These are phyloP conservation scores for Fusarium anguioides DNA, from an alignment of 2,329 filamentous ascomycete species.

Conservation along the genomic window DNA sequence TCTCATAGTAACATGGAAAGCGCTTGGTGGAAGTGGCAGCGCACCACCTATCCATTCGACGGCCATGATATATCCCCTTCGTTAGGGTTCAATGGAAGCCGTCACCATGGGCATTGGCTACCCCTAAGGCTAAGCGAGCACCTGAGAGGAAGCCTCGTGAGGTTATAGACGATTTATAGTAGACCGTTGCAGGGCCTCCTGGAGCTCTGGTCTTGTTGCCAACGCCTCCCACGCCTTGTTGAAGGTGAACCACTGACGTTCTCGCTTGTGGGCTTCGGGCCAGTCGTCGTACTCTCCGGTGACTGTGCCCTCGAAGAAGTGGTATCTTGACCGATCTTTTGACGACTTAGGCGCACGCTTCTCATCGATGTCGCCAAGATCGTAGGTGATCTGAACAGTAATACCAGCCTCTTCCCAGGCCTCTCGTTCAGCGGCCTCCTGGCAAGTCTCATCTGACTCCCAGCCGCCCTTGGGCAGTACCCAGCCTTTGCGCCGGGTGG, in stretches of 20 bases:
- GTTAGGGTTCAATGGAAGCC: background rate
- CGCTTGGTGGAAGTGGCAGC: background rate
- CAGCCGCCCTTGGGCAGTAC: constrained; percentile 97
- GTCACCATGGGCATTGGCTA: background rate
- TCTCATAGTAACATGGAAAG: constrained; percentile 22
- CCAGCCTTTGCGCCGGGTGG: constrained; percentile 90
- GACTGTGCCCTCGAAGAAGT: constrained; percentile 90
- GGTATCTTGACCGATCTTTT: constrained; percentile 73
- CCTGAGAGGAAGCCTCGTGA: constrained; percentile 5
- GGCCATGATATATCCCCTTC: background rate
- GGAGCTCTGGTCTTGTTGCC: constrained; percentile 82
- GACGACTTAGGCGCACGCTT: constrained; percentile 80
- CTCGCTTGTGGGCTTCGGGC: constrained; percentile 94
- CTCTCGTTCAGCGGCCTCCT: constrained; percentile 86
- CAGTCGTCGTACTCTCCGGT: constrained; percentile 85
- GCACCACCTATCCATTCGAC: background rate
- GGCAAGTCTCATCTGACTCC: constrained; percentile 92
- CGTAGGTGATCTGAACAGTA: constrained; percentile 82
- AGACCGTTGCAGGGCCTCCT: constrained; percentile 87
- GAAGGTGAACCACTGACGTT: constrained; percentile 90
- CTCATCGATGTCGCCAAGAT: constrained; percentile 88
- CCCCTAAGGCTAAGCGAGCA: background rate
- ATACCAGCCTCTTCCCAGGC: constrained; percentile 99
- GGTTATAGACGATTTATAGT: constrained; percentile 65
- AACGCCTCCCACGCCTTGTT: constrained; percentile 82